Conservation (phyloP, 257 asterid species). For the Salvia miltiorrhiza region DNA sequence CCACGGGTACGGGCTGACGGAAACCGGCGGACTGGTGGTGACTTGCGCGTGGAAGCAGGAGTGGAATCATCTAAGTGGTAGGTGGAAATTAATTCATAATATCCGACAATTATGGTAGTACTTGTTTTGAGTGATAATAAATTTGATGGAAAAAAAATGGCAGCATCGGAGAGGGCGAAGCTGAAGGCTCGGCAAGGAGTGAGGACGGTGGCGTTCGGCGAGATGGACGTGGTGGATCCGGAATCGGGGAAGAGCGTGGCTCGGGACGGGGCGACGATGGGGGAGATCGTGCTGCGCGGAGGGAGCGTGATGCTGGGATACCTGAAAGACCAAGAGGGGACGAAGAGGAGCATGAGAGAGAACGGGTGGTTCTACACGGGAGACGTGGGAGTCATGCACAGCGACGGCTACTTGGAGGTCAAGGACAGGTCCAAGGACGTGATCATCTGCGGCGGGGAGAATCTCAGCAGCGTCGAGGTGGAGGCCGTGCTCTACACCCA, state of each 20-base stretch:
- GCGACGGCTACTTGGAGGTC: conserved; percentile 48
- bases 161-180: conserved; percentile 26
- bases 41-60: conserved; percentile 39
- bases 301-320: conserved; percentile 45
- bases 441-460: conserved; percentile 53
- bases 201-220: conserved; percentile 20
- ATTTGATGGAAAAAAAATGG: no score
- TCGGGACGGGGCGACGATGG: conserved; percentile 32
- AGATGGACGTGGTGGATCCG: conserved; percentile 37
- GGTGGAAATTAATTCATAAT: neutral
- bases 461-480: conserved; percentile 55
- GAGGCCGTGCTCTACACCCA: conserved; percentile 44
- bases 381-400: conserved; percentile 50
- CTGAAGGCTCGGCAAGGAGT: conserved; percentile 47
- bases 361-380: conserved; percentile 55
- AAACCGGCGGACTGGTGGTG: conserved; percentile 39
- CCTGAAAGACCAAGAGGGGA: conserved; percentile 39
- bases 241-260: conserved; percentile 26
- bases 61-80: conserved; percentile 25
- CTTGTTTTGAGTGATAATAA: no score
- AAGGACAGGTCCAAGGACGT: conserved; percentile 47
- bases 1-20: conserved; percentile 52
- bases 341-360: conserved; percentile 33
- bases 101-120: neutral
- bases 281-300: conserved; percentile 50